These are phyloP conservation scores for Penicillium sp. DNA, from an alignment of 2,329 filamentous ascomycete genomes.

Conservation along the genomic window DNA sequence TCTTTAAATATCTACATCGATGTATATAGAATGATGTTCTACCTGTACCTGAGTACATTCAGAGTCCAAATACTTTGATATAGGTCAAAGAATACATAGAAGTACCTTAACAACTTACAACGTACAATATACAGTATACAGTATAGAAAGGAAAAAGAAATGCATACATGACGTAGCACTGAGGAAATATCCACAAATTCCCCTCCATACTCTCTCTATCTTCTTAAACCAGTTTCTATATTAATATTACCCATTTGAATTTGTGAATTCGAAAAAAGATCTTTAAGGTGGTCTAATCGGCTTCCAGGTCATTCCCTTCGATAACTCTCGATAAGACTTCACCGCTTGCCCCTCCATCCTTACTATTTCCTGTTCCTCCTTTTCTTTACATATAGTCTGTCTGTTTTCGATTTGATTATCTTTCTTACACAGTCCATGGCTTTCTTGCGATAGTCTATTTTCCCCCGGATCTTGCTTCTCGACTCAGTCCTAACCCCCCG, in stretches of 20 bases:
- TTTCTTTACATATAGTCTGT: neutral
- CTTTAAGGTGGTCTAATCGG: neutral
- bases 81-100: neutral
- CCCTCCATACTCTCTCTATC: neutral
- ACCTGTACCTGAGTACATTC: neutral
- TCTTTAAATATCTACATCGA: neutral
- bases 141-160: neutral
- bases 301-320: conserved; percentile 6
- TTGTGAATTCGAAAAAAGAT: neutral
- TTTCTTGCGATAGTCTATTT: conserved; percentile 11
- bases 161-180: conserved; percentile 19
- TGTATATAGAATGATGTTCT: neutral
- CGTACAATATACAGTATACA: neutral
- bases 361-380: conserved; percentile 3
- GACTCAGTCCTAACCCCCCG: conserved; percentile 8
- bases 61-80: neutral
- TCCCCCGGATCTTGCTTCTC: conserved; percentile 8
- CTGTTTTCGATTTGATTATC: neutral
- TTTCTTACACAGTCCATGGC: conserved; percentile 11
- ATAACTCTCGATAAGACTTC: conserved; percentile 19
- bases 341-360: conserved; percentile 22
- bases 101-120: neutral
- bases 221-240: neutral
- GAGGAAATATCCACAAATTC: conserved; percentile 10
- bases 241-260: neutral